These are phyloP conservation scores for Sicyos edulis DNA, from an alignment of 306 rosid species.

Conservation along the genomic window DNA sequence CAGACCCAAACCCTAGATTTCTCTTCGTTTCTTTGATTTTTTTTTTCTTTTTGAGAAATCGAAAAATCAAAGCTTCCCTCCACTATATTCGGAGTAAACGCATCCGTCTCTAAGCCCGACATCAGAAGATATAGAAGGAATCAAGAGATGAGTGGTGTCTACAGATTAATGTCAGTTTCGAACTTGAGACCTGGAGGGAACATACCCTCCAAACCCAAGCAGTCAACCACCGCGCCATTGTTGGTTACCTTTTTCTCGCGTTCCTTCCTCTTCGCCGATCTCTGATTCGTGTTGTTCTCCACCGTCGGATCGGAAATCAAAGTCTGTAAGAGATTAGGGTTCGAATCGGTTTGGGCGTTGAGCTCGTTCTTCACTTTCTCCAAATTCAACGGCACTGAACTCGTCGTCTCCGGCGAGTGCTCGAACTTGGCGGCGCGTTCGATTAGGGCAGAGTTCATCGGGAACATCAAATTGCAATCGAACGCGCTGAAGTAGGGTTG, in stretches of 20 bases:
- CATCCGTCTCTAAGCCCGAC: too few species aligned
- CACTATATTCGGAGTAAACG: too few species aligned
- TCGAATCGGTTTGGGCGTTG: conserved; percentile 54
- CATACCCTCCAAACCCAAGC: too few species aligned
- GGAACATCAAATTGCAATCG: conserved; percentile 42
- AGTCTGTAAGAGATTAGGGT: conserved; percentile 47
- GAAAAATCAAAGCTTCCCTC: too few species aligned
- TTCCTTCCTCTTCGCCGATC: conserved; percentile 70
- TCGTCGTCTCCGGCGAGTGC: conserved; percentile 39
- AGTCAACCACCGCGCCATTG: too few species aligned
- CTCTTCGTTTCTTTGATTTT: neutral
- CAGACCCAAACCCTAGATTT: conserved; percentile 41
- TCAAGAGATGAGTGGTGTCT: too few species aligned
- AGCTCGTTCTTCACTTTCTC: conserved; percentile 71
- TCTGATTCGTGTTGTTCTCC: conserved; percentile 49
- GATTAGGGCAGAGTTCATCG: conserved; percentile 39
- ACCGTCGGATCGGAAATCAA: conserved; percentile 43
- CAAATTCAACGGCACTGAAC: conserved; percentile 33
- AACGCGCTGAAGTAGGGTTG: conserved; percentile 40
- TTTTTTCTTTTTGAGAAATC: too few species aligned
- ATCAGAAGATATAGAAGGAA: too few species aligned
- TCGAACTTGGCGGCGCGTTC: conserved; percentile 68
- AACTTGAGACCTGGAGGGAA: too few species aligned
- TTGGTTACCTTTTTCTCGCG: conserved; percentile 79
- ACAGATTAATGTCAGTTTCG: too few species aligned